These are phyloP conservation scores for Lecanosticta acicola DNA, from an alignment of 2,329 filamentous ascomycete genomes.

Conservation along the genomic window DNA sequence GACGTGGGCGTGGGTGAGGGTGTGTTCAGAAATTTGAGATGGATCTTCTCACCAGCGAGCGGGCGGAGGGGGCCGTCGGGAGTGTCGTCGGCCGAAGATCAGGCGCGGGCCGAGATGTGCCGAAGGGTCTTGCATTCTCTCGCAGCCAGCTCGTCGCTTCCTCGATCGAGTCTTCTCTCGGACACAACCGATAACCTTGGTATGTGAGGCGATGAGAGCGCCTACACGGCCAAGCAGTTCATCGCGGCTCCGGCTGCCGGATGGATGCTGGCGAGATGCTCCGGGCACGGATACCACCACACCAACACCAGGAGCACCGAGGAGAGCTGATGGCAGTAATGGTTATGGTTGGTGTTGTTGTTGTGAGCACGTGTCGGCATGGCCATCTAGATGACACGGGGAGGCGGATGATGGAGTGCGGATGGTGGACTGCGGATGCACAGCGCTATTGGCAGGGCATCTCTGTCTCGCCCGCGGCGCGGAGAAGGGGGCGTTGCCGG, in stretches of 20 bases:
- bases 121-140: too few species aligned
- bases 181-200: conserved; percentile 5
- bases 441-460: too few species aligned
- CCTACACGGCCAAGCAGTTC: conserved; percentile 46
- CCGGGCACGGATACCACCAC: conserved; percentile 42
- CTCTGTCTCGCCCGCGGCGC: neutral
- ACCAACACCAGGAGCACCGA: conserved; percentile 34
- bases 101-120: neutral
- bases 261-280: conserved; percentile 47
- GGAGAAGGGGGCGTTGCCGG: neutral
- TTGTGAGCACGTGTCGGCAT: too few species aligned
- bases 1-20: neutral
- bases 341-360: conserved; percentile 31
- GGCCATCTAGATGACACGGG: too few species aligned
- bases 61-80: neutral
- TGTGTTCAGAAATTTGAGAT: neutral
- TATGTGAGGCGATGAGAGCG: conserved; percentile 65
- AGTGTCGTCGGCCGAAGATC: neutral
- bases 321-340: conserved; percentile 40
- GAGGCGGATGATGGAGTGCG: too few species aligned
- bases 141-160: too few species aligned
- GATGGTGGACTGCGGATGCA: too few species aligned
- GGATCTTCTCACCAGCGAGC: neutral
- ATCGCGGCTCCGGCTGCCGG: conserved; percentile 24
- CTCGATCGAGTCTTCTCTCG: too few species aligned